These are phyloP conservation scores for Hirschfeldia incana DNA, from an alignment of 345 rosid species.

Conservation along the genomic window DNA sequence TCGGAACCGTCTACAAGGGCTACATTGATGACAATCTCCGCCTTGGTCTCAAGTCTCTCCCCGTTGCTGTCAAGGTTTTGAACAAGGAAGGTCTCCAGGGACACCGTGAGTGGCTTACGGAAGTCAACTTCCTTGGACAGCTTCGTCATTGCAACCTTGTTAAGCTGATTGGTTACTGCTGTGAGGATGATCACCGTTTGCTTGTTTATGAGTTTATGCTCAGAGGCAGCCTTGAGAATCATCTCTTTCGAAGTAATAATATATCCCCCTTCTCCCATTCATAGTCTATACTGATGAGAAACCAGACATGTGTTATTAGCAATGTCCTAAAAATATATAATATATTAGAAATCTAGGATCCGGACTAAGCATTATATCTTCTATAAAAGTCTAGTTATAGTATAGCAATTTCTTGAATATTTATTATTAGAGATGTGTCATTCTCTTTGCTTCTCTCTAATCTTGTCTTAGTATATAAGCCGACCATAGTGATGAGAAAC, in stretches of 20 bases:
- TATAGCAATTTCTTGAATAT: no score
- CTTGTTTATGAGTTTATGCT: slow-evolving; percentile 96
- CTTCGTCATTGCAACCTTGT: slow-evolving; percentile 97
- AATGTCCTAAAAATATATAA: background rate
- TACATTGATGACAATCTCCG: slow-evolving; percentile 94
- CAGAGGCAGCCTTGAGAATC: slow-evolving; percentile 96
- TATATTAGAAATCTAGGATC: no score
- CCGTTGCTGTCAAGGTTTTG: slow-evolving; percentile 95
- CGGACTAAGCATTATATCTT: no score
- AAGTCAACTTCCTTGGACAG: slow-evolving; percentile 74
- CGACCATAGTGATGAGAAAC: background rate
- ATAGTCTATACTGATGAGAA: background rate
- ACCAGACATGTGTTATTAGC: background rate
- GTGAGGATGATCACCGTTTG: slow-evolving; percentile 89
- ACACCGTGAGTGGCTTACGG: slow-evolving; percentile 95
- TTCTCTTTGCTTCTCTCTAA: no score
- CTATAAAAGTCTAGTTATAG: no score
- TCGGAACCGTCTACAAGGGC: slow-evolving; percentile 94
- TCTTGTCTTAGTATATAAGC: no score
- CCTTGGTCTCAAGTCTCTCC: slow-evolving; percentile 91
- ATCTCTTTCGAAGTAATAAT: slow-evolving; percentile 80
- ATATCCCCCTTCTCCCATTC: background rate
- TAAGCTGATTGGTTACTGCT: slow-evolving; percentile 89
- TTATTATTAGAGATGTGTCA: no score
- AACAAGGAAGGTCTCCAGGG: slow-evolving; percentile 98